Conservation (phyloP, 129 eudicot genomes). For the Chrysanthemum seticuspe region DNA sequence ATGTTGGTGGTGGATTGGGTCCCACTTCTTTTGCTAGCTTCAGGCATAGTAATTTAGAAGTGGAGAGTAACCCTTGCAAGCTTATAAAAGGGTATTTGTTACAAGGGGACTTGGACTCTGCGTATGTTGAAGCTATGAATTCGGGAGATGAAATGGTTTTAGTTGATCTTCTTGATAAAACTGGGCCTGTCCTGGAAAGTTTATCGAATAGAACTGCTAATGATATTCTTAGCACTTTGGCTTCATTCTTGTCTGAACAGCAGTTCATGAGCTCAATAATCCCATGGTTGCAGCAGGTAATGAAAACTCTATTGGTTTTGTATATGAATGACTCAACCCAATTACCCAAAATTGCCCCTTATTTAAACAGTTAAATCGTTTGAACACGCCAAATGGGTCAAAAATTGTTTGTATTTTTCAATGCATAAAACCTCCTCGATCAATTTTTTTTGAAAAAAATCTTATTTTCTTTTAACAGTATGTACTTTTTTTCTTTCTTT, state of each 20-base stretch:
- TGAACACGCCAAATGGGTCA: too few species aligned
- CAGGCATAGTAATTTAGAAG: slow-evolving; percentile 35
- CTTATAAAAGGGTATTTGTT: slow-evolving; percentile 50
- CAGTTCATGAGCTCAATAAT: slow-evolving; percentile 57
- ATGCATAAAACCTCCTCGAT: too few species aligned
- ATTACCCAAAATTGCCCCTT: too few species aligned
- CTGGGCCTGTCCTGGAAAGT: slow-evolving; percentile 84
- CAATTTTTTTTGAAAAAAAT: too few species aligned
- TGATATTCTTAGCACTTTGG: slow-evolving; percentile 58
- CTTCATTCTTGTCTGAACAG: slow-evolving; percentile 61
- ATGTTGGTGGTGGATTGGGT: slow-evolving; percentile 35
- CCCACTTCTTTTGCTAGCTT: slow-evolving; percentile 23
- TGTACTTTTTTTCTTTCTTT: too few species aligned
- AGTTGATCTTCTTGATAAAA: slow-evolving; percentile 80
- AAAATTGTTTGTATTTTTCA: too few species aligned
- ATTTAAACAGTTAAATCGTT: too few species aligned
- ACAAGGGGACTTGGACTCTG: slow-evolving; percentile 76
- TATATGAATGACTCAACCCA: too few species aligned
- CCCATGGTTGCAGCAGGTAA: slow-evolving; percentile 94
- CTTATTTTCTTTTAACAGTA: too few species aligned
- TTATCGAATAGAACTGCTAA: slow-evolving; percentile 60
- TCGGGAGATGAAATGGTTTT: slow-evolving; percentile 64
- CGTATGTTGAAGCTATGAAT: slow-evolving; percentile 73
- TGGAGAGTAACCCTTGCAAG: slow-evolving; percentile 51
- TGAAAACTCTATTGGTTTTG: slow-evolving; percentile 5